phyloP scores from a whole-genome alignment of 176 grass and related monocot species.

The Ensete glaucum region DNA sequence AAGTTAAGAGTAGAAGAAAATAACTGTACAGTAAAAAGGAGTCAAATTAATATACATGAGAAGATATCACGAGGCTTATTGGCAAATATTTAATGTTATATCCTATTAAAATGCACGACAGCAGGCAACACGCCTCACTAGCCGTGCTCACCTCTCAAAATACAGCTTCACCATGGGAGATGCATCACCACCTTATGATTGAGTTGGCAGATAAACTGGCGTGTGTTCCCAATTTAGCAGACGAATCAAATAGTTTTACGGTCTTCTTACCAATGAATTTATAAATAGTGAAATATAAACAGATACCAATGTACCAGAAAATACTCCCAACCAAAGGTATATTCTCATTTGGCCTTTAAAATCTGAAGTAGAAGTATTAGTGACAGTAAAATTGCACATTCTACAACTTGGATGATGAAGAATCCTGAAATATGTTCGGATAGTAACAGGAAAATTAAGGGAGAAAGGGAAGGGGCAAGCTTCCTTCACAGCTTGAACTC shows the following conservation, averaged over 20 bases:
- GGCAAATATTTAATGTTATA: slow-evolving; percentile 28
- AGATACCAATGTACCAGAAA: slow-evolving; percentile 20
- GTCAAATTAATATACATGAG: neutral
- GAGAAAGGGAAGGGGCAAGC: too few species aligned
- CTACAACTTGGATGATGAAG: too few species aligned
- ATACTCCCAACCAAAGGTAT: slow-evolving; percentile 19
- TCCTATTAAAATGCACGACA: slow-evolving; percentile 75
- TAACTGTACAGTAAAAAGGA: neutral
- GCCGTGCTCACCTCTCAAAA: slow-evolving; percentile 96
- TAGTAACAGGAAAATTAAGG: too few species aligned
- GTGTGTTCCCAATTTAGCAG: slow-evolving; percentile 28
- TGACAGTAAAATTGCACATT: too few species aligned
- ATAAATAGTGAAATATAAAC: slow-evolving; percentile 27
- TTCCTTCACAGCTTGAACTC: too few species aligned
- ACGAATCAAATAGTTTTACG: slow-evolving; percentile 27
- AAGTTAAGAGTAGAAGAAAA: slow-evolving; percentile 24
- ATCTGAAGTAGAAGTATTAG: too few species aligned
- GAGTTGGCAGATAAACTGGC: slow-evolving; percentile 49
- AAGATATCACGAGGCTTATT: neutral
- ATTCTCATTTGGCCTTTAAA: slow-evolving; percentile 9
- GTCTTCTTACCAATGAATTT: slow-evolving; percentile 83
- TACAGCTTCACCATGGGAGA: slow-evolving; percentile 57
- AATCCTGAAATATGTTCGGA: too few species aligned
- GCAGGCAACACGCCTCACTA: slow-evolving; percentile 90
- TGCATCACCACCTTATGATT: slow-evolving; percentile 66